A percentile compares a stretch with the other conserved stretches of the same genome.
phyloP scores from a whole-genome alignment of 2,329 filamentous ascomycete species.

The Nothophoma quercina region DNA sequence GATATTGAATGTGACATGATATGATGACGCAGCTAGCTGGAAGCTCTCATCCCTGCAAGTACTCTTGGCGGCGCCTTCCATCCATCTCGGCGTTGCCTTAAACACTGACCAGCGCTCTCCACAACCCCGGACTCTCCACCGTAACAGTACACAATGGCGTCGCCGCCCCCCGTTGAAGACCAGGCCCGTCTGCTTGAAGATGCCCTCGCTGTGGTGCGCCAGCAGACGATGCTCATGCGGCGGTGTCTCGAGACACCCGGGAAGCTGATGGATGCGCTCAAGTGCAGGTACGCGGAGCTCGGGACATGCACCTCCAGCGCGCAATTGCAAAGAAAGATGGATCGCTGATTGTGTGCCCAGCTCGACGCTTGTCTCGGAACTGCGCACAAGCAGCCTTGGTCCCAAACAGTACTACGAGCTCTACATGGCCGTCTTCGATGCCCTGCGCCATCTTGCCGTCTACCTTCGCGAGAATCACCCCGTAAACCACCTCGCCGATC shows the following conservation, averaged over 20 bases:
- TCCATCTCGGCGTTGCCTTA: slow-evolving; percentile 31
- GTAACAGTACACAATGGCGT: slow-evolving; percentile 50
- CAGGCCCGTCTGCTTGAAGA: slow-evolving; percentile 93
- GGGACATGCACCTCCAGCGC: neutral
- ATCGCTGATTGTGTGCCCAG: slow-evolving; percentile 57
- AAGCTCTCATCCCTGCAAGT: slow-evolving; percentile 36
- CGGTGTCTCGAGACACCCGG: slow-evolving; percentile 96
- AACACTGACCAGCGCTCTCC: slow-evolving; percentile 35
- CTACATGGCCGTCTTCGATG: slow-evolving; percentile 99
- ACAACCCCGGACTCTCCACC: slow-evolving; percentile 37
- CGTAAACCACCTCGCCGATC: slow-evolving; percentile 94
- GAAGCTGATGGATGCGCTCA: slow-evolving; percentile 99
- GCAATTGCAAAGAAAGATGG: slow-evolving; percentile 5
- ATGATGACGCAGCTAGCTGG: slow-evolving; percentile 39
- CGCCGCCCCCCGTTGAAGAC: slow-evolving; percentile 60
- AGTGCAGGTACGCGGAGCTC: slow-evolving; percentile 79
- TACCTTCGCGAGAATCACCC: slow-evolving; percentile 98
- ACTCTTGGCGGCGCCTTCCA: slow-evolving; percentile 34
- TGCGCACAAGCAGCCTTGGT: slow-evolving; percentile 95
- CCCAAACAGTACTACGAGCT: slow-evolving; percentile 99
- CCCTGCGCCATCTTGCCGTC: slow-evolving; percentile 91
- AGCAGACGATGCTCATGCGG: slow-evolving; percentile 97
- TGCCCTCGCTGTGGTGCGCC: slow-evolving; percentile 93
- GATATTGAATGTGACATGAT: neutral
- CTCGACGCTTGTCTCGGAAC: slow-evolving; percentile 96